phyloP scores from a whole-genome alignment of 2,329 filamentous ascomycete genomes.

The Gyromitra esculenta region DNA sequence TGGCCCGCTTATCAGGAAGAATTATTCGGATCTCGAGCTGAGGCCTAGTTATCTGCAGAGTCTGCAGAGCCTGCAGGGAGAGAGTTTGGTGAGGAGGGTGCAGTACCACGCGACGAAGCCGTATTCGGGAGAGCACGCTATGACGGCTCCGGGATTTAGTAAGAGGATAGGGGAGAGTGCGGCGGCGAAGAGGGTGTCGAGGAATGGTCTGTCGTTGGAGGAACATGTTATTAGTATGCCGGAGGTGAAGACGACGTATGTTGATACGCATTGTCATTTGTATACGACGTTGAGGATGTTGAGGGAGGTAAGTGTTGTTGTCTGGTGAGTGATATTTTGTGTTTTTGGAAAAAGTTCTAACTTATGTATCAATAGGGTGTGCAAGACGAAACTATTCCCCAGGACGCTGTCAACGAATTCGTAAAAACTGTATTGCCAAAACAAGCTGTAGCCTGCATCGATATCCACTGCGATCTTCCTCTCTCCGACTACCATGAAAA shows the following conservation, averaged over 20 bases:
- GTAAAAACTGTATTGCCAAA: slow-evolving; percentile 44
- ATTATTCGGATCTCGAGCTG: neutral
- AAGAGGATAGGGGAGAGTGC: neutral
- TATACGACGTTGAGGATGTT: slow-evolving; percentile 41
- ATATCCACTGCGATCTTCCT: slow-evolving; percentile 48
- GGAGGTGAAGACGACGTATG: slow-evolving; percentile 46
- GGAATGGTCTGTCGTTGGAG: slow-evolving; percentile 18
- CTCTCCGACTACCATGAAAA: slow-evolving; percentile 30
- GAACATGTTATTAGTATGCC: slow-evolving; percentile 39
- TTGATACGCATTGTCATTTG: slow-evolving; percentile 52
- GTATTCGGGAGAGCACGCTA: neutral
- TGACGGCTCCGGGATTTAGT: slow-evolving; percentile 14
- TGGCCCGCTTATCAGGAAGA: neutral
- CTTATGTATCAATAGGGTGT: slow-evolving; percentile 8
- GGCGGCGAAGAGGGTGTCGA: neutral
- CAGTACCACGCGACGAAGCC: neutral
- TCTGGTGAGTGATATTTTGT: slow-evolving; percentile 17
- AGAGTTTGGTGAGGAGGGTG: neutral
- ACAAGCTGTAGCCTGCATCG: slow-evolving; percentile 43
- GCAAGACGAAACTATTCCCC: slow-evolving; percentile 31
- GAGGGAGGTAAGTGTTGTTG: slow-evolving; percentile 22
- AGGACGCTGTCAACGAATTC: slow-evolving; percentile 26
- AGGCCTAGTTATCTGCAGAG: neutral
- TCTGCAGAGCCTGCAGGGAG: neutral
- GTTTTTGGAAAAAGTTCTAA: slow-evolving; percentile 1